Evolutionary conservation across 192 early-diverging fungal genomes (phyloP), one percentile per base, ranked within the genome.

Genomic region (Umbelopsis sp.): DNA sequence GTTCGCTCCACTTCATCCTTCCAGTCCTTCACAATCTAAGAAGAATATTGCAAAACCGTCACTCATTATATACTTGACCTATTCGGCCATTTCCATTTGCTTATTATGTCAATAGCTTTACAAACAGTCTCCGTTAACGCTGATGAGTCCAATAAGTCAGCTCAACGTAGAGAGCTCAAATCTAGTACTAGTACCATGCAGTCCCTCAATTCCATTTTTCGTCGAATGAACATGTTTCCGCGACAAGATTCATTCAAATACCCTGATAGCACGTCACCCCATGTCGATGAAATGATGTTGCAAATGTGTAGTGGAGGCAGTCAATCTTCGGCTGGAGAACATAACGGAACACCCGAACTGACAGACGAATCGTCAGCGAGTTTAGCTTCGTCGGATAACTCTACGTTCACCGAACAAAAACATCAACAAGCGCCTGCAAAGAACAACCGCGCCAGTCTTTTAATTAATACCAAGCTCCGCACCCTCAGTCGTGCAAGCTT

Each of bases 401-500:
- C 56, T 20, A 34, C 29, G 17, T 62, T 62, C 31, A 20, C 56
- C 6, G 56, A 62, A 20, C 16, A 62, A 12, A 62, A 62, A 7
- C 26, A 62, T 11, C 31, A 53, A 3, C 22, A 59, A 20, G 31
- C 1, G n/a, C 56, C 29, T 32, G 22, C 52, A 25, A 12, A 22
- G 52, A 62, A 34, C n/a, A 16, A 12, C 12, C 56, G 56, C 11
- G 26, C 56, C 29, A 62, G 56, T 20, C 56, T 62, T 14, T 62
- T 62, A 34, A 62, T 62, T 34, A 62, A 62, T 62, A 34, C 56
- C 56, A 62, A 62, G 56, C 56, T 62, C 31, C 56, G 56, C 26
- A 12, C 56, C 2, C 17, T 62, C 16, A 34, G 29, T 34, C 56
- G 56, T 20, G 17, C 26, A 1, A 20, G 29, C 17, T 62, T 62